Percentiles rank a stretch among this genome's conserved stretches.
These are phyloP conservation scores for Lichtheimia ramosa DNA, from an alignment of 371 early-diverging fungal genomes.

Conservation along the genomic window DNA sequence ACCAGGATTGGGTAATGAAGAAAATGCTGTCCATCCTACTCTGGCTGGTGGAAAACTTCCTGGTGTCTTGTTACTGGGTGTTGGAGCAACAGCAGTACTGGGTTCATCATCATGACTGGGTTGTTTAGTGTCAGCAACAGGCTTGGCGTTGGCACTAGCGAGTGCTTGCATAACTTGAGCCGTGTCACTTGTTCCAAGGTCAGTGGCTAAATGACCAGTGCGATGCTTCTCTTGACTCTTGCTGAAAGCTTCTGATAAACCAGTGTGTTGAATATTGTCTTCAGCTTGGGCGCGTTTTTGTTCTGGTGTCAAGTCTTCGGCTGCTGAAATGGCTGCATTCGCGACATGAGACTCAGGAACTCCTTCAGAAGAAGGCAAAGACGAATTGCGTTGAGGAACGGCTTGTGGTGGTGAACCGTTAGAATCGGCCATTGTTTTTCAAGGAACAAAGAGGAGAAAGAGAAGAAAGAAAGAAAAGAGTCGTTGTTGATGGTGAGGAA, in stretches of 20 bases:
- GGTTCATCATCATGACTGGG: not conserved
- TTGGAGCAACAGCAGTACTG: not conserved
- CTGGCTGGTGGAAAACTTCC: constrained; percentile 8
- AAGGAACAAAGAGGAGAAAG: constrained; percentile 1
- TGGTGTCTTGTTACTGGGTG: constrained; percentile 2
- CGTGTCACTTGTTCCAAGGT: constrained; percentile 13
- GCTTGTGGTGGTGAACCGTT: constrained; percentile 9
- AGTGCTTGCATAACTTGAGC: constrained; percentile 8
- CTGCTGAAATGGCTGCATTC: not conserved
- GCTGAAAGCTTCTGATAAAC: constrained; percentile 12
- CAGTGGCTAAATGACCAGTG: constrained; percentile 6
- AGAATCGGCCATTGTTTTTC: constrained; percentile 6
- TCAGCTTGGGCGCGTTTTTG: constrained; percentile 10
- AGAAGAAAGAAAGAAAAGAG: not conserved
- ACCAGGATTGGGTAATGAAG: constrained; percentile 46
- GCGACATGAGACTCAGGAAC: not conserved
- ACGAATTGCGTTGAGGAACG: constrained; percentile 1
- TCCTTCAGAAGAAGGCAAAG: not conserved
- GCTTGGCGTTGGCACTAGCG: constrained; percentile 13
- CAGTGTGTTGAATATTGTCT: constrained; percentile 7
- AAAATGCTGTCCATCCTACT: constrained; percentile 44
- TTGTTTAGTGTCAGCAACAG: not conserved
- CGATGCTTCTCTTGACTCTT: constrained; percentile 7
- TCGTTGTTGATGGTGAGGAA: not conserved
- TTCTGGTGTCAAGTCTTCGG: constrained; percentile 12